phyloP scores from a whole-genome alignment of 768 basidiomycete species.

The Tylopilus vinaceipallidus region DNA sequence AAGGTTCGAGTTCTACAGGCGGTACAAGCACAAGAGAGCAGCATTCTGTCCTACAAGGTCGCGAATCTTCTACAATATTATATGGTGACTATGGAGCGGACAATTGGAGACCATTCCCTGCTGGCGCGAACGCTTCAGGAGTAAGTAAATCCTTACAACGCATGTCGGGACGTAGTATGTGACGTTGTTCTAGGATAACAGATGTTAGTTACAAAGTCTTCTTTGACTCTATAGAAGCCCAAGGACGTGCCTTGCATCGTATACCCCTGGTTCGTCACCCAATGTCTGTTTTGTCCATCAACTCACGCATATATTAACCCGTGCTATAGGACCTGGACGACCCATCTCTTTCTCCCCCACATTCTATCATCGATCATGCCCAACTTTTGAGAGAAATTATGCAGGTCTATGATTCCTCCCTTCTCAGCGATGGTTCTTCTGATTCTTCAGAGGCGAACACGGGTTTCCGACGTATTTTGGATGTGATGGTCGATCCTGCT shows the following conservation, averaged over 20 bases:
- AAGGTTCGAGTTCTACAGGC: slow-evolving; percentile 92
- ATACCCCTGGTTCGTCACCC: slow-evolving; percentile 48
- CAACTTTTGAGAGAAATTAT: slow-evolving; percentile 88
- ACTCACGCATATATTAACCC: neutral
- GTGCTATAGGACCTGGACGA: slow-evolving; percentile 61
- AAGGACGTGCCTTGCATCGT: slow-evolving; percentile 64
- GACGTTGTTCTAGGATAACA: slow-evolving; percentile 56
- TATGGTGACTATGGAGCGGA: slow-evolving; percentile 86
- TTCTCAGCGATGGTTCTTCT: slow-evolving; percentile 52
- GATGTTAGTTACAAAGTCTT: slow-evolving; percentile 80
- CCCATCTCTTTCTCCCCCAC: slow-evolving; percentile 67
- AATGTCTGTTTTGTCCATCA: neutral
- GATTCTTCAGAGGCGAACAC: slow-evolving; percentile 9
- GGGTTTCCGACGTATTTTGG: slow-evolving; percentile 51
- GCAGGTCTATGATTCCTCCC: slow-evolving; percentile 83
- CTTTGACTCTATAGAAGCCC: slow-evolving; percentile 82
- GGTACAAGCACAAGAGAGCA: slow-evolving; percentile 88
- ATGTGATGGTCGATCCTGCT: slow-evolving; percentile 83
- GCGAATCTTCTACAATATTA: slow-evolving; percentile 97
- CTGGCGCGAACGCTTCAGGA: slow-evolving; percentile 77
- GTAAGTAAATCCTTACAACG: slow-evolving; percentile 41
- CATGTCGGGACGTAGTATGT: neutral
- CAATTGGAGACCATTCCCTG: slow-evolving; percentile 81
- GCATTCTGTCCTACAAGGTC: slow-evolving; percentile 88
- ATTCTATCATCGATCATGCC: slow-evolving; percentile 75